Conservation (phyloP, 192 early-diverging fungal species). For the Coemansia sp. region DNA sequence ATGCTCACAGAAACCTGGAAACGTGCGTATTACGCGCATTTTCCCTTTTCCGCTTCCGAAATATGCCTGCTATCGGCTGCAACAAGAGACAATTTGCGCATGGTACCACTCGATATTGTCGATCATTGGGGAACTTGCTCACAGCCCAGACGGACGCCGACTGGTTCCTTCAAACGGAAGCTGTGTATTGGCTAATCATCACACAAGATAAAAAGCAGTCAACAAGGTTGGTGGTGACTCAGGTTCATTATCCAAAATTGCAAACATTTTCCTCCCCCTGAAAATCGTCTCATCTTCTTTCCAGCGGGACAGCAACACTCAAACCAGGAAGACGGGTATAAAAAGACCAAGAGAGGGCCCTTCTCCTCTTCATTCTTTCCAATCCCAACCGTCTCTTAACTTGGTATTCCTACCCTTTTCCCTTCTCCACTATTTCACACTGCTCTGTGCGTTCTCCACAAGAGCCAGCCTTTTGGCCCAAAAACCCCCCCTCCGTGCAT, state of each 20-base stretch:
- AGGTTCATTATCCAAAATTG: too few relatives aligned
- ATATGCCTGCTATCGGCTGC: too few relatives aligned
- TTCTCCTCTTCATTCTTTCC: background rate
- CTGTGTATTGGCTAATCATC: background rate
- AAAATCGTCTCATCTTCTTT: background rate
- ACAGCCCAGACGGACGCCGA: background rate
- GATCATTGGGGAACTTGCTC: background rate
- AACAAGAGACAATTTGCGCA: background rate
- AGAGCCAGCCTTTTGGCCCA: background rate
- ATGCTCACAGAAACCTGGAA: background rate
- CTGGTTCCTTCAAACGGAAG: background rate
- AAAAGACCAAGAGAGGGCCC: background rate
- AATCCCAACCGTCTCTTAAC: background rate
- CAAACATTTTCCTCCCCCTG: background rate
- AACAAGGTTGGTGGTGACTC: background rate
- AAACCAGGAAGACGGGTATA: background rate
- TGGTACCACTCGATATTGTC: background rate
- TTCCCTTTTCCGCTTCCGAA: too few relatives aligned
- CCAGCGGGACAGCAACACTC: background rate
- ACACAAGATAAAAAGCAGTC: background rate
- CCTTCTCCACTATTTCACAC: background rate
- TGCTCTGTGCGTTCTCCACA: background rate
- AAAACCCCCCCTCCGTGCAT: too few relatives aligned
- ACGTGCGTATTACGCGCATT: background rate
- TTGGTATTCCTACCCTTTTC: background rate